phyloP scores from a whole-genome alignment of 352 stramenopile genomes.

The Globisporangium apiculatum region DNA sequence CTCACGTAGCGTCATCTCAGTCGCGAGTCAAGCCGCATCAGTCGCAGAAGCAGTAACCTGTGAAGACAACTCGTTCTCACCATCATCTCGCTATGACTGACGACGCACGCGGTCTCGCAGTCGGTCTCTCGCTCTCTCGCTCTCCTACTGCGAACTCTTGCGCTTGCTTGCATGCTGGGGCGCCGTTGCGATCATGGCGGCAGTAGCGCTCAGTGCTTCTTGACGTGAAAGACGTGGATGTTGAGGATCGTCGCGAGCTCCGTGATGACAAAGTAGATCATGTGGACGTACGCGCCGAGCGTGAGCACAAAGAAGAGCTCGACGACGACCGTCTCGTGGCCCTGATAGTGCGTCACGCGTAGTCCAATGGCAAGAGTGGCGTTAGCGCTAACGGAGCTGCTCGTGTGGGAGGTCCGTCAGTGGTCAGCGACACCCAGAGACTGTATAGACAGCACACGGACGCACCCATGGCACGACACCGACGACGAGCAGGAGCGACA shows the following conservation, averaged over 20 bases:
- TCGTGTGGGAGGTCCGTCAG: not conserved
- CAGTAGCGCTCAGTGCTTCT: slow-evolving; percentile 36
- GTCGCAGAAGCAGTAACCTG: too few relatives aligned
- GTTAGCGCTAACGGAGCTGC: too few relatives aligned
- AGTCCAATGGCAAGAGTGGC: not conserved
- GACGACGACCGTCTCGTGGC: slow-evolving; percentile 56
- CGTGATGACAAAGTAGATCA: slow-evolving; percentile 77
- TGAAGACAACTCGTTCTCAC: too few relatives aligned
- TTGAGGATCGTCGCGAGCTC: slow-evolving; percentile 69
- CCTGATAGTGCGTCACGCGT: slow-evolving; percentile 18
- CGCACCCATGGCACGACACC: slow-evolving; percentile 70
- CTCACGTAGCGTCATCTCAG: slow-evolving; percentile 7
- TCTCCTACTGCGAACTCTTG: not conserved
- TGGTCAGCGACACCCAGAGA: not conserved
- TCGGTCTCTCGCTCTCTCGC: not conserved
- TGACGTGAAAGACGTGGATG: slow-evolving; percentile 82
- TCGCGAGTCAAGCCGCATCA: not conserved
- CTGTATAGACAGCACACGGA: not conserved
- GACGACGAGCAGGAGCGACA: slow-evolving; percentile 57
- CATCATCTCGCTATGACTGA: too few relatives aligned
- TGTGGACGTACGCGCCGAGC: slow-evolving; percentile 61
- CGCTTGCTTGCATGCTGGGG: not conserved
- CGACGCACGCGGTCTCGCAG: not conserved
- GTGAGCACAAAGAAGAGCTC: slow-evolving; percentile 78
- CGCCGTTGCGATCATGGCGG: not conserved